phyloP scores from a whole-genome alignment of 257 asterid genomes.

The Nicotiana paniculata region DNA sequence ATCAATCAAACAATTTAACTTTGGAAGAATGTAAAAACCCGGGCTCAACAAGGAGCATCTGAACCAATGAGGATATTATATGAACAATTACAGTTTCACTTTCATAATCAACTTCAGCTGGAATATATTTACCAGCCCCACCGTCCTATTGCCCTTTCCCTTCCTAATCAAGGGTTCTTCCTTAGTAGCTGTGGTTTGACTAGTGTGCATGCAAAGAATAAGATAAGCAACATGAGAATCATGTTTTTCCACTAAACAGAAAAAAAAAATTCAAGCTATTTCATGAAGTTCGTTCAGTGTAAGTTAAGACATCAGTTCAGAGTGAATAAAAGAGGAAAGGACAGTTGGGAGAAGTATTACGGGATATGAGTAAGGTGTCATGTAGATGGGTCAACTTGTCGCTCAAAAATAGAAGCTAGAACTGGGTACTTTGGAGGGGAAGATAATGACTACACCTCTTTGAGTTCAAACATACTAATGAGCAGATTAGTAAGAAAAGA shows the following conservation, averaged over 20 bases:
- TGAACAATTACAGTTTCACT: background rate
- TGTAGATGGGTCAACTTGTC: background rate
- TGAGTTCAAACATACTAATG: background rate
- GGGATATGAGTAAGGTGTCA: background rate
- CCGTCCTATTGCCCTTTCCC: background rate
- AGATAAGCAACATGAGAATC: background rate
- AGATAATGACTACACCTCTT: background rate
- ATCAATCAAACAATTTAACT: background rate
- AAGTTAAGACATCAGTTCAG: background rate
- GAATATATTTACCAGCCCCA: background rate
- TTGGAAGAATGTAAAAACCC: background rate
- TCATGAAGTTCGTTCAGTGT: background rate
- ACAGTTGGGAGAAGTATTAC: background rate
- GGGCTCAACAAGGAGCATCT: background rate
- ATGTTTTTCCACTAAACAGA: background rate
- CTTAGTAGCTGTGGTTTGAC: background rate
- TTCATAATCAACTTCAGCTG: background rate
- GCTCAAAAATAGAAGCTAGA: background rate
- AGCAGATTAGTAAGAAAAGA: background rate
- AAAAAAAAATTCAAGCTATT: background rate
- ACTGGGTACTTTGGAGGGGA: background rate
- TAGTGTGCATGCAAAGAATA: background rate
- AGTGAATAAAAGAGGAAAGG: background rate
- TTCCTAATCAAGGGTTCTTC: background rate
- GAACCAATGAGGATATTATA: background rate